These are phyloP conservation scores for Nicotiana tomentosiformis DNA, from an alignment of 257 asterid species.

Conservation along the genomic window DNA sequence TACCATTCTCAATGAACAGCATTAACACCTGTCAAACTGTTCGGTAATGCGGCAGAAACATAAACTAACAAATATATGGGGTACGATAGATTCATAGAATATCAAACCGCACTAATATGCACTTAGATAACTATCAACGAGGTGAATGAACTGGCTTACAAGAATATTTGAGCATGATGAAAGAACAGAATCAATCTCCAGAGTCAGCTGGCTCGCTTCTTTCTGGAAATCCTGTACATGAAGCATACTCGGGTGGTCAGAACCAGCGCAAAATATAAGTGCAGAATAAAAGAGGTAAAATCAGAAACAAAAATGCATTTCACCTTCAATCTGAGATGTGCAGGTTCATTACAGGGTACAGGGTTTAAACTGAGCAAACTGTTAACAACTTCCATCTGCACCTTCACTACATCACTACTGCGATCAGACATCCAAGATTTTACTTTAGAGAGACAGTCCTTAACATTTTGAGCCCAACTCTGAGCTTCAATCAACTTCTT, in stretches of 20 bases:
- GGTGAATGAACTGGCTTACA: slow-evolving; percentile 40
- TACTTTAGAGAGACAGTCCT: slow-evolving; percentile 54
- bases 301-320: slow-evolving; percentile 15
- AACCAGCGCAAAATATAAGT: slow-evolving; percentile 19
- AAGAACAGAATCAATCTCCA: slow-evolving; percentile 61
- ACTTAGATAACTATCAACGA: slow-evolving; percentile 8
- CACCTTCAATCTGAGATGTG: slow-evolving; percentile 61
- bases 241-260: neutral
- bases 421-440: slow-evolving; percentile 45
- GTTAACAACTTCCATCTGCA: slow-evolving; percentile 48
- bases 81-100: neutral
- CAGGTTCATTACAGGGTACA: slow-evolving; percentile 58
- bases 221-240: slow-evolving; percentile 49
- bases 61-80: neutral
- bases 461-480: slow-evolving; percentile 64
- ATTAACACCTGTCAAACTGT: neutral
- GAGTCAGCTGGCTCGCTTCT: slow-evolving; percentile 53
- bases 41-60: neutral
- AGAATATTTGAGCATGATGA: slow-evolving; percentile 33
- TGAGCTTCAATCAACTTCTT: slow-evolving; percentile 58
- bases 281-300: slow-evolving; percentile 3
- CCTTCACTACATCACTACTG: slow-evolving; percentile 32
- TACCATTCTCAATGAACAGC: neutral
- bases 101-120: neutral
- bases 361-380: slow-evolving; percentile 48